Evolutionary conservation across 306 rosid species (phyloP).

Genomic region (Vigna angularis): DNA sequence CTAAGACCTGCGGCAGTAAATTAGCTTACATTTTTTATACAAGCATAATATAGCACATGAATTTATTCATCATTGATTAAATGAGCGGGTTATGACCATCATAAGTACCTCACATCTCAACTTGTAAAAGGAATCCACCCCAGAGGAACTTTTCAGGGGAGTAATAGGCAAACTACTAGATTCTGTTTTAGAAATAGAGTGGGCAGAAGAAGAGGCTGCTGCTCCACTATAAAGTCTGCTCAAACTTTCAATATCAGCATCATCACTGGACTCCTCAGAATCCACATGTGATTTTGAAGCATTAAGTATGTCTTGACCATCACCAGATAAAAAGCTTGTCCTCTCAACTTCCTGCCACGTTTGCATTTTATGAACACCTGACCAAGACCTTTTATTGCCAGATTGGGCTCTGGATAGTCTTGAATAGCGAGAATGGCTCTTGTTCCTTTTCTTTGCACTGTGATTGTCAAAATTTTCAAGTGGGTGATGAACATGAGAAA

Average conservation of each 20-base stretch:
- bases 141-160: constrained; percentile 67
- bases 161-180: constrained; percentile 50
- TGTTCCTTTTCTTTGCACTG: constrained; percentile 61
- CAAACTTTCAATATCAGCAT: constrained; percentile 67
- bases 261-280: constrained; percentile 77
- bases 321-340: constrained; percentile 92
- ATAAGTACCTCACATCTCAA: constrained; percentile 93
- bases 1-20: constrained; percentile 77
- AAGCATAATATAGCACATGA: constrained; percentile 37
- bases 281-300: constrained; percentile 55
- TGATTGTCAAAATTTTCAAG: constrained; percentile 76
- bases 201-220: constrained; percentile 82
- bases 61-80: constrained; percentile 20
- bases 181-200: constrained; percentile 56
- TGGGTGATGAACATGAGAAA: constrained; percentile 92
- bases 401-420: constrained; percentile 61
- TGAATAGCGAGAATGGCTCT: constrained; percentile 59
- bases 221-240: constrained; percentile 87
- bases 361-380: constrained; percentile 56
- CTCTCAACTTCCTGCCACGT: constrained; percentile 96
- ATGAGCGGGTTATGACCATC: constrained; percentile 35
- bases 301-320: constrained; percentile 89
- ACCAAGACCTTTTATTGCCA: constrained; percentile 70
- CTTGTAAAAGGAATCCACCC: constrained; percentile 78
- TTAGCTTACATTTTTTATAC: constrained; percentile 44